Evolutionary conservation across 768 basidiomycete genomes (phyloP), one percentile per base, ranked within the genome.

Genomic region (Pleurotus sapidus): DNA sequence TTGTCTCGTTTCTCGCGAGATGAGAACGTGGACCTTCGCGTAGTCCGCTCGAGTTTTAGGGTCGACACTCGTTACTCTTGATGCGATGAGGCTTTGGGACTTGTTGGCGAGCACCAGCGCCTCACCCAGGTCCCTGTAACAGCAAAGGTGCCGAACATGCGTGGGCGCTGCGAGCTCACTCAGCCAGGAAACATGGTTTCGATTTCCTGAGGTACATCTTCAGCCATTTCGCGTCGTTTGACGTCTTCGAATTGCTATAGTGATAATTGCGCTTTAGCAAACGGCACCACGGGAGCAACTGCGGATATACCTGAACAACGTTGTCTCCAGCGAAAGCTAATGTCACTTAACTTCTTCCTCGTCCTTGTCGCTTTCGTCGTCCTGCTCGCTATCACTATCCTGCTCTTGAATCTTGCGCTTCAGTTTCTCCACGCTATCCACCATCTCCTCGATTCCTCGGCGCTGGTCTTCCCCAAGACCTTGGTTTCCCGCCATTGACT

Each of bases 291-390:
- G 17, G 5, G 57, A 3, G 57, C 18, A 55, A 11, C 17, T 20
- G 9, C 39, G 17, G 20, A 66, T 86, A 34, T 64, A 93, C 93
- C 72, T 90, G 86, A 5, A 97, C 86, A 30, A 98, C 96, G 61
- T 98, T 93, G 70, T 99, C 97, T 2, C 94, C 95, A 1, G 95
- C 96, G 74, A 99, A 99, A 0, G 97, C 97, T 55, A 86, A 85
- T 1, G 95, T 91, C 11, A 99, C 95, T 73, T 78, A 23, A 81
- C 77, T 7, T 25, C 30, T 30, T 51, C 49, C 25, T 51, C 49
- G 3, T 73, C 74, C 43, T 67, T 74, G 7, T 68, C 70, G 5
- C 68, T 64, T 4, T 69, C 73, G 2, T 68, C 71, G 6, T 69
- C 74, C 8, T 80, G 80, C 9, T 78, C 83, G 2, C 80, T 84